Evolutionary conservation across 116 monocot species (phyloP), one percentile per base, ranked within the genome.

Genomic region (Iris pallida): DNA sequence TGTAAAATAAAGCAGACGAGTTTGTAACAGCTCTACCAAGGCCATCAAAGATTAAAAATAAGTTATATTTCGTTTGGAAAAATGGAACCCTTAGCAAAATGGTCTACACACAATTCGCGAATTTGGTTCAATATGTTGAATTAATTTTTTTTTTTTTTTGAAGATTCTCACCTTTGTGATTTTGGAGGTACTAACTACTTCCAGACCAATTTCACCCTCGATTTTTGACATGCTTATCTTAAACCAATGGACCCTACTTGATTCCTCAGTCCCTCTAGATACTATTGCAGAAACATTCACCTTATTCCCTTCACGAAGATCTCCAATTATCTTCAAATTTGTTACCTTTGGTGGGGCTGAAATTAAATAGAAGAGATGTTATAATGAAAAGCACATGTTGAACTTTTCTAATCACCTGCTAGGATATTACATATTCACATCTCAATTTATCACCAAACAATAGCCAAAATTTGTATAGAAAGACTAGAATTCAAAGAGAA

Each of bases 201-300:
- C 93, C 69, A 93, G 80, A 55, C 68, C 72, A 82, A 75, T 71
- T 74, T 98, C 98, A 64, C 63, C 82, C 19, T 74, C 68, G 42
- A 98, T 66, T n/a, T 65, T 71, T 57, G 79, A 61, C 0, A 67
- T 82, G 64, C 65, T 70, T 72, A 81, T 81, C 73, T 88, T 93
- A 76, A 93, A 93, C 98, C 98, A 93, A 48, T 93, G 93, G 45
- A 98, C 98, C 66, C 83, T 77, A 63, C 87, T 90, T 42, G 82
- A 90, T 74, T 85, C 93, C 66, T 98, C 93, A 72, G 79, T 86
- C 69, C 93, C 98, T 60, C 88, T 84, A 73, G 81, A 80, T 44
- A 98, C 88, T 66, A 73, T 75, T 69, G 78, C 87, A 81, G 80
- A 72, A 42, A 83, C 86, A 45, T 79, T 86, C 20, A 98, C 76